Conservation (phyloP, 2,329 filamentous ascomycete genomes). For the Exophiala dermatitidis region DNA sequence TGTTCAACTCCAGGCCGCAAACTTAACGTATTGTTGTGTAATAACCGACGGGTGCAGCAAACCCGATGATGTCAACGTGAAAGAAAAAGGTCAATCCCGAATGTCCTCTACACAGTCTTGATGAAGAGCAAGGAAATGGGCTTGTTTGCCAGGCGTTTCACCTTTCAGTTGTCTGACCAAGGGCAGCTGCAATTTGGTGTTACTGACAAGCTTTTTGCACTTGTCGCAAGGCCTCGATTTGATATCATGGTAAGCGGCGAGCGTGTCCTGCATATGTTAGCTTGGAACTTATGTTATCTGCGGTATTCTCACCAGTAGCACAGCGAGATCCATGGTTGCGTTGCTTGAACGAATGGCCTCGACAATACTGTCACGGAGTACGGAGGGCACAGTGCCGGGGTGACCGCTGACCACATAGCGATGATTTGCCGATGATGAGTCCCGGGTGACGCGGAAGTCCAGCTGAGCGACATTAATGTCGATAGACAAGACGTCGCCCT, state of each 20-base stretch:
- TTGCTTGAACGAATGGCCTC: constrained; percentile 30
- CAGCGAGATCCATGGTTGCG: constrained; percentile 33
- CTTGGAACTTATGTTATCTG: neutral
- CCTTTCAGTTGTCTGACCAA: constrained; percentile 31
- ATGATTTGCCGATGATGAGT: constrained; percentile 11
- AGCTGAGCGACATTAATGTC: constrained; percentile 29
- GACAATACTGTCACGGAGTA: constrained; percentile 33
- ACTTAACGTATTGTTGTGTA: too few relatives aligned
- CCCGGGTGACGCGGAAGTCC: constrained; percentile 30
- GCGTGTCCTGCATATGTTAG: constrained; percentile 34
- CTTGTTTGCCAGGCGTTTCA: constrained; percentile 16
- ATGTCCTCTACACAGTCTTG: constrained; percentile 9
- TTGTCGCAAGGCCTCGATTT: constrained; percentile 36
- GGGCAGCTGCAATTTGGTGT: constrained; percentile 35
- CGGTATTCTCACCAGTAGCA: constrained; percentile 35
- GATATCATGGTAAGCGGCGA: constrained; percentile 37
- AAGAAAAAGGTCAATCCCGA: too few relatives aligned
- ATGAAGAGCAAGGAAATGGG: constrained; percentile 15
- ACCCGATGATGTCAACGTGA: too few relatives aligned
- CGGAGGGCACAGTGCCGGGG: constrained; percentile 28
- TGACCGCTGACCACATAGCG: constrained; percentile 34
- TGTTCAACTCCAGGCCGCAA: too few relatives aligned
- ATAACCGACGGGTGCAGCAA: too few relatives aligned
- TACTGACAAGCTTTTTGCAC: constrained; percentile 35
- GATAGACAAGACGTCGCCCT: constrained; percentile 13